Base-by-base conservation (phyloP, 371 early-diverging fungal genomes). In the Mucor irregularis region DNA sequence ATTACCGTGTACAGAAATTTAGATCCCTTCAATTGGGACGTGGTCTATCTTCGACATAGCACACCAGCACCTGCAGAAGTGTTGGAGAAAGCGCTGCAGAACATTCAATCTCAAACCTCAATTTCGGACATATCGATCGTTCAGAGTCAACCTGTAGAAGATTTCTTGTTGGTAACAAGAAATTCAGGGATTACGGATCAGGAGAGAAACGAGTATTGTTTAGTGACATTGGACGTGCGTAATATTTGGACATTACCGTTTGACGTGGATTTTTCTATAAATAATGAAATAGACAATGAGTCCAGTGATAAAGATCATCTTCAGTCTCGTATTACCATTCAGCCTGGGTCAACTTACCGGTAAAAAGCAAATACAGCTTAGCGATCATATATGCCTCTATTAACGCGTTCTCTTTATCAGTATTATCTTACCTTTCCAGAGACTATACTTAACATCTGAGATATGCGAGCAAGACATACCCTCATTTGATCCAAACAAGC, bases 191-290 rank as follows among this genome's bases (percentile, higher is more conserved):
- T 61, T 17, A 52, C 60, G 35, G 39, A 50, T 8, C 57, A 65
- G 22, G 53, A 53, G n/a, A 71, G 74, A 57, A 77, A 80, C 25
- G 87, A 89, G 28, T 87, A 82, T 46, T 90, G 85, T 68, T 61
- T 93, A 30, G 59, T 91, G 28, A 87, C 89, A 26, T 66, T 93
- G 63, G 93, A 93, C 72, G 67, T 93, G n/a, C 68, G 82, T 35
- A 93, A 93, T 67, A 71, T 74, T 9, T 89, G 90, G 88, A 83
- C 80, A 6, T 69, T 78, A 16, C 80, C 88, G 9, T 89, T 92
- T 56, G 86, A 61, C 17, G 75, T 90, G 16, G 66, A 72, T 3
- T 85, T 90, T 67, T 68, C 75, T 11, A 43, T 57, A 3, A 43
- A 68, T 85, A 82, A 82, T 56, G 30, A 40, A 21, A 45, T 53